Percentiles rank a stretch among this genome's conserved stretches.
These are phyloP conservation scores for Debaryomyces coudertii DNA, from an alignment of 1,139 yeast species.

Conservation along the genomic window DNA sequence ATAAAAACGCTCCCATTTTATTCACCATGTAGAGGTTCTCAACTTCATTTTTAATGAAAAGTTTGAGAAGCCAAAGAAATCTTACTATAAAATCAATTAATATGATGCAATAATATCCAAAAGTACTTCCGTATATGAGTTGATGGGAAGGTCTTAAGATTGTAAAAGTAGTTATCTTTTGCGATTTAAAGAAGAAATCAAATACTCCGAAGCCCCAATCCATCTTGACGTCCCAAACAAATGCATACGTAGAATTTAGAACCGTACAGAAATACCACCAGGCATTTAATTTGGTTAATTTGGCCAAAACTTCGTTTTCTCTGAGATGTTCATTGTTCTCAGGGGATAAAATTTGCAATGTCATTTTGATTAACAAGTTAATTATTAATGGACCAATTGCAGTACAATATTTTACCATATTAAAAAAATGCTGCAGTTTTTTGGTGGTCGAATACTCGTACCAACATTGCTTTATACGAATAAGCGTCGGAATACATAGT, in stretches of 20 bases:
- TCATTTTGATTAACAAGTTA: constrained; percentile 39
- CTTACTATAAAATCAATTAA: constrained; percentile 63
- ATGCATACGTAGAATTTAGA: constrained; percentile 74
- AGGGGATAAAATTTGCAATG: constrained; percentile 17
- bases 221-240: constrained; percentile 83
- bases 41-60: constrained; percentile 36
- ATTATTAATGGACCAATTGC: constrained; percentile 66
- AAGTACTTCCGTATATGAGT: constrained; percentile 21
- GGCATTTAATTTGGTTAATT: constrained; percentile 23
- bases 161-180: constrained; percentile 10
- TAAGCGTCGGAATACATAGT: constrained; percentile 63
- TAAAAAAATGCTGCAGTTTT: constrained; percentile 61
- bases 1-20: constrained; percentile 28
- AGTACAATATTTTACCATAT: constrained; percentile 73
- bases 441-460: constrained; percentile 60
- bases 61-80: constrained; percentile 73
- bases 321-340: constrained; percentile 16
- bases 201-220: constrained; percentile 85
- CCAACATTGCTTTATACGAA: constrained; percentile 81
- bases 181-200: constrained; percentile 27
- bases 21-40: constrained; percentile 10
- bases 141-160: constrained; percentile 26
- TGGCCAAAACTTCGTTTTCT: constrained; percentile 18
- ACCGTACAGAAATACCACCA: constrained; percentile 59
- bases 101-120: constrained; percentile 56